Evolutionary conservation across 306 rosid species (phyloP), one percentile per base, ranked within the genome.

Genomic region (Macrotyloma uniflorum): DNA sequence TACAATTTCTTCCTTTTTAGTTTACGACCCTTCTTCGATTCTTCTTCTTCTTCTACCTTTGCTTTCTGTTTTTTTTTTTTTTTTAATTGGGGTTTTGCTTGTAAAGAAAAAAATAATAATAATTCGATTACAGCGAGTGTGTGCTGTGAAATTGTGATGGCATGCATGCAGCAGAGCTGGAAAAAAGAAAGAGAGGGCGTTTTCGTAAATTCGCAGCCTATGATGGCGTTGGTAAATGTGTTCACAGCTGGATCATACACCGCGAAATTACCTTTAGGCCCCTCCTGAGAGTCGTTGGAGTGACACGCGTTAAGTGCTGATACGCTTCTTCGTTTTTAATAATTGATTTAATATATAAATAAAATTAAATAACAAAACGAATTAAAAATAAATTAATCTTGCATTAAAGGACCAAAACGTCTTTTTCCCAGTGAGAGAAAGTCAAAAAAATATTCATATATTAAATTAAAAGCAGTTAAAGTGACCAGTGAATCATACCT

Each of bases 221-320:
- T 77, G 70, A 72, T 85, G 77, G 53, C 71, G 72, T 74, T 78
- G 82, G 79, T 69, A 63, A 68, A 43, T 54, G 86, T 51, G 81
- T 61, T 51, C 50, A 77, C 81, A 67, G 88, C 88, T 67, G 79
- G 74, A 83, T 19, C 22, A 72, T 57, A 47, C 43, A 26, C 5
- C 0, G 0, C 2, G 69, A 35, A 76, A 79, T 76, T 83, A 83
- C 83, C 23, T 43, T 76, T 4, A 20, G 14, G 40, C 51, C 85
- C 85, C 40, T 15, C 0, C 1, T 38, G 2, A 47, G 73, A 81
- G 81, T 45, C 77, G 77, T 75, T 75, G 59, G 67, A 68, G 24
- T 36, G 33, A 36, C 76, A 61, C 67, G 23, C 33, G 67, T 61
- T 30, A 30, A 30, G 42, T 15, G 22, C n/a, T 61, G 10, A 11